These are phyloP conservation scores for Chrysanthemum makinoi DNA, from an alignment of 129 eudicot genomes.

Conservation along the genomic window DNA sequence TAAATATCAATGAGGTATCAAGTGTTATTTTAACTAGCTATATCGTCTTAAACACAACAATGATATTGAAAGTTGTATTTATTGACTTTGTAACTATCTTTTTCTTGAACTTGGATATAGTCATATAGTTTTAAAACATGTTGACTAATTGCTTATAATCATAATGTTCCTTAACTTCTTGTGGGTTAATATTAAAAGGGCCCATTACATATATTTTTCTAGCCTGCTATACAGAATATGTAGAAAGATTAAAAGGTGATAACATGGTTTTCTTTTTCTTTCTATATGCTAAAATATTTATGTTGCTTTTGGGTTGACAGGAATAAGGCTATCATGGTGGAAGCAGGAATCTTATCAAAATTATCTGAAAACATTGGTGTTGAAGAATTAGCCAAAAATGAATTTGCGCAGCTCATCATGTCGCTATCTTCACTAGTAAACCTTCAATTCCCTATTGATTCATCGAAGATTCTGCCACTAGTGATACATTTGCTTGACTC, in stretches of 20 bases:
- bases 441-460: slow-evolving; percentile 50
- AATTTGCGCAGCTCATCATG: slow-evolving; percentile 60
- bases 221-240: too few species aligned
- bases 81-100: slow-evolving; percentile 20
- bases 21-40: too few species aligned
- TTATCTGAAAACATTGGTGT: slow-evolving; percentile 37
- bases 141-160: slow-evolving; percentile 37
- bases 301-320: slow-evolving; percentile 40
- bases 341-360: slow-evolving; percentile 81
- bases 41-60: too few species aligned
- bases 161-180: slow-evolving; percentile 36
- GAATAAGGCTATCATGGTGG: slow-evolving; percentile 83
- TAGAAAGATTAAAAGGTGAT: neutral
- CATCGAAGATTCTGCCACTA: slow-evolving; percentile 55
- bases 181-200: slow-evolving; percentile 26
- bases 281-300: neutral
- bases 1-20: too few species aligned
- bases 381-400: slow-evolving; percentile 49
- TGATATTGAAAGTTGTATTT: neutral
- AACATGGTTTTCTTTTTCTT: slow-evolving; percentile 7
- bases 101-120: slow-evolving; percentile 17
- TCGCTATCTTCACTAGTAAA: slow-evolving; percentile 68
- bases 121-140: slow-evolving; percentile 25
- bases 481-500: slow-evolving; percentile 51
- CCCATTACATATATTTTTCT: slow-evolving; percentile 12